phyloP scores from a whole-genome alignment of 140 eudicot species.

The Oenanthe javanica region DNA sequence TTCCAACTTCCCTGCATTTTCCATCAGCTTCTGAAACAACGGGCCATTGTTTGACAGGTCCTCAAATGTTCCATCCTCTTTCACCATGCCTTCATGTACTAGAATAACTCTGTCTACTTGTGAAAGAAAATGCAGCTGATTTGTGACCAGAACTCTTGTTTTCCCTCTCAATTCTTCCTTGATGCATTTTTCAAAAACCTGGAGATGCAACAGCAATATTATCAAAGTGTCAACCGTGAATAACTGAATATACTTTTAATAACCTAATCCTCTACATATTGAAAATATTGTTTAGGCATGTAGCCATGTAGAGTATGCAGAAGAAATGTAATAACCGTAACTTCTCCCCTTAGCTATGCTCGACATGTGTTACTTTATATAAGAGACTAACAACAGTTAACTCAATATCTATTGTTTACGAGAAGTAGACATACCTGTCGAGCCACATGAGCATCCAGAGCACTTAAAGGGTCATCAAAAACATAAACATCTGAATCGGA shows the following conservation, averaged over 20 bases:
- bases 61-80: slow-evolving; percentile 91
- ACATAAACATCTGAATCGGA: slow-evolving; percentile 82
- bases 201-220: slow-evolving; percentile 3
- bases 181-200: slow-evolving; percentile 88
- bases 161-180: slow-evolving; percentile 79
- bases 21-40: slow-evolving; percentile 81
- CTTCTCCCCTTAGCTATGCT: background rate
- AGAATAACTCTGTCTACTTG: slow-evolving; percentile 83
- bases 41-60: slow-evolving; percentile 63
- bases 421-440: slow-evolving; percentile 54
- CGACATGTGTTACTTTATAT: too few species aligned
- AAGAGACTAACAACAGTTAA: background rate
- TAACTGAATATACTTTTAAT: slow-evolving; percentile 18
- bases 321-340: background rate
- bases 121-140: slow-evolving; percentile 93
- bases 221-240: background rate
- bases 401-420: background rate
- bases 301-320: background rate
- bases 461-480: slow-evolving; percentile 98
- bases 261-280: background rate
- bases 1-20: slow-evolving; percentile 96
- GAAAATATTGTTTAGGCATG: background rate
- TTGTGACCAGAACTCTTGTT: slow-evolving; percentile 94
- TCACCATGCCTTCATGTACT: slow-evolving; percentile 74
- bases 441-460: slow-evolving; percentile 94